Conservation (phyloP, 179 eudicot genomes). For the Carnegiea gigantea region DNA sequence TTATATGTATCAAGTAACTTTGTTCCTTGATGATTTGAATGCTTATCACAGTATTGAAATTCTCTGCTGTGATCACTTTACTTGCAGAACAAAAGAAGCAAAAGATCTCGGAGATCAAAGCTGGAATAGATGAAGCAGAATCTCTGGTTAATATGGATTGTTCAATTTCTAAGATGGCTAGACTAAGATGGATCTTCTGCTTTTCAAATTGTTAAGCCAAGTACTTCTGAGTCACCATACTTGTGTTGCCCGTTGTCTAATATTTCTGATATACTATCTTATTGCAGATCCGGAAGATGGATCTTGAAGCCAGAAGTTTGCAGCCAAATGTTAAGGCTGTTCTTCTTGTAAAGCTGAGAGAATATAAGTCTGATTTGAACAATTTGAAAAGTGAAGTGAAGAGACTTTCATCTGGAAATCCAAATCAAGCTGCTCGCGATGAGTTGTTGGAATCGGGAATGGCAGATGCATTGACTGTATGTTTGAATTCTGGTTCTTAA, state of each 20-base stretch:
- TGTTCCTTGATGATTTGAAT: neutral
- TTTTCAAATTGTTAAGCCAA: no score
- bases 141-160: slow-evolving; percentile 36
- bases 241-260: neutral
- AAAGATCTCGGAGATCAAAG: slow-evolving; percentile 48
- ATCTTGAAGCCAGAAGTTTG: slow-evolving; percentile 62
- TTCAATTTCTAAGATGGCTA: neutral
- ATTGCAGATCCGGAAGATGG: slow-evolving; percentile 63
- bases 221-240: no score
- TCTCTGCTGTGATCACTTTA: neutral
- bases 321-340: slow-evolving; percentile 46
- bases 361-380: slow-evolving; percentile 54
- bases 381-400: slow-evolving; percentile 54
- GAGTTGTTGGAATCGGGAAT: slow-evolving; percentile 56
- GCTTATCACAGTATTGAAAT: neutral
- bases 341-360: slow-evolving; percentile 58
- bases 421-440: slow-evolving; percentile 47
- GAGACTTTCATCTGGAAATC: slow-evolving; percentile 43
- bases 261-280: neutral
- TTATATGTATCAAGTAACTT: neutral
- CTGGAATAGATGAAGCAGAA: slow-evolving; percentile 60
- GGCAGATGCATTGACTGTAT: slow-evolving; percentile 47
- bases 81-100: slow-evolving; percentile 64
- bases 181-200: neutral
- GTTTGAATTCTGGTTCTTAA: neutral